phyloP scores from a whole-genome alignment of 2,329 filamentous ascomycete species.

The Neopestalotiopsis clavispora region DNA sequence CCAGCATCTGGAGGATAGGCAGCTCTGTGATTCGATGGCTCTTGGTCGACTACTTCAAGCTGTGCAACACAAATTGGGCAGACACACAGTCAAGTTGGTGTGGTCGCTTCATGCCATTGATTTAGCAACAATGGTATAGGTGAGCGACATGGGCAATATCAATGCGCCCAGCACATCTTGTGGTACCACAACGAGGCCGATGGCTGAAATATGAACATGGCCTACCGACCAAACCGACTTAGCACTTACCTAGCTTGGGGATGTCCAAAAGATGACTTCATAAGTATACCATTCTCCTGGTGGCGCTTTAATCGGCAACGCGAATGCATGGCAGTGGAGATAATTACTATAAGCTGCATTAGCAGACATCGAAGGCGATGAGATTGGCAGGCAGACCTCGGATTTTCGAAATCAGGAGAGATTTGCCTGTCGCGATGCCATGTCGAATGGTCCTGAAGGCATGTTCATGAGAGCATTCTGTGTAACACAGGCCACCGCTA shows the following conservation, averaged over 20 bases:
- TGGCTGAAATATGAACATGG: not conserved
- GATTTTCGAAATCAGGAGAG: not conserved
- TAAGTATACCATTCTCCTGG: conserved; percentile 1
- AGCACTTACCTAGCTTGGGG: not conserved
- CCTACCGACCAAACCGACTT: not conserved
- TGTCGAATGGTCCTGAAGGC: not conserved
- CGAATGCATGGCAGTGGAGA: conserved; percentile 14
- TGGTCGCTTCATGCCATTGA: not conserved
- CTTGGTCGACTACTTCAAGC: not conserved
- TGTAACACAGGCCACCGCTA: conserved; percentile 7
- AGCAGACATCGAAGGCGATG: not conserved
- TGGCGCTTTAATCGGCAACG: conserved; percentile 10
- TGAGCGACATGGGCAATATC: not conserved
- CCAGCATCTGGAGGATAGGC: not conserved
- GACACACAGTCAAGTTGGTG: conserved; percentile 2
- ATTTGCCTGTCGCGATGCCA: not conserved
- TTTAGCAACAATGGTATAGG: not conserved
- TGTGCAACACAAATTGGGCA: not conserved
- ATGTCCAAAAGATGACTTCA: conserved; percentile 18
- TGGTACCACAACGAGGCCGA: not conserved
- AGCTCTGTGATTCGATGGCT: not conserved
- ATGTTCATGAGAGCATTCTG: not conserved
- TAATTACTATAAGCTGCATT: conserved; percentile 9
- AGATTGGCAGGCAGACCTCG: not conserved
- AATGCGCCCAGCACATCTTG: not conserved